phyloP scores from a whole-genome alignment of 768 basidiomycete species.

The Pseudohyphozyma bogoriensis region DNA sequence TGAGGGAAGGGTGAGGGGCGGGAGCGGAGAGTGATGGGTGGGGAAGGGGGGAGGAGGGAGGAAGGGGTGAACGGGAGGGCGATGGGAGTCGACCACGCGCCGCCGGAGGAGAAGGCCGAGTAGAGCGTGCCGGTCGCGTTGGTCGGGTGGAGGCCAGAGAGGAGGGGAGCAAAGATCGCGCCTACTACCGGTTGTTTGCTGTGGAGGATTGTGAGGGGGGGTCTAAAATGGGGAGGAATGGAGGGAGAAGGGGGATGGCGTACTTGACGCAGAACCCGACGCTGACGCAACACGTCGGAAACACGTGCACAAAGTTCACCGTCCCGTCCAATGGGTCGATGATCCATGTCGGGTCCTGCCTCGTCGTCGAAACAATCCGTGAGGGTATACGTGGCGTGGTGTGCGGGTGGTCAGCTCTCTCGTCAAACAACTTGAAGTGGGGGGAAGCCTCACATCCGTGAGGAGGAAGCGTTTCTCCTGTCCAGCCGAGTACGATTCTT shows the following conservation, averaged over 20 bases:
- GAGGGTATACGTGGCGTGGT: too few species aligned
- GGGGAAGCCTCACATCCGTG: slow-evolving; percentile 23
- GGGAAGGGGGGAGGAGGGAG: background rate
- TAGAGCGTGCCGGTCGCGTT: slow-evolving; percentile 28
- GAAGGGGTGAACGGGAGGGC: slow-evolving; percentile 19
- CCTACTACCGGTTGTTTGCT: slow-evolving; percentile 31
- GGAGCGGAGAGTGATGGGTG: background rate
- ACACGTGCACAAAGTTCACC: slow-evolving; percentile 33
- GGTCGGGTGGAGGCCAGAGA: slow-evolving; percentile 25
- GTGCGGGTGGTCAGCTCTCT: too few species aligned
- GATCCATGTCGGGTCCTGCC: slow-evolving; percentile 30
- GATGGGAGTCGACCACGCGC: slow-evolving; percentile 30
- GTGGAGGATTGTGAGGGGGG: background rate
- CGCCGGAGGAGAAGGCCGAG: slow-evolving; percentile 22
- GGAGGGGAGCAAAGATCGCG: slow-evolving; percentile 29
- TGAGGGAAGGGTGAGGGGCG: slow-evolving; percentile 12
- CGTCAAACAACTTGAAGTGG: too few species aligned
- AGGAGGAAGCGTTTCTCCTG: slow-evolving; percentile 32
- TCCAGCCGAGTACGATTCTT: slow-evolving; percentile 31
- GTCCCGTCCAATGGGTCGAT: slow-evolving; percentile 32
- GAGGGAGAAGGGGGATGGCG: background rate
- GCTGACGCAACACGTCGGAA: slow-evolving; percentile 29
- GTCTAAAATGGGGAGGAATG: background rate
- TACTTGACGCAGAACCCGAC: slow-evolving; percentile 32
- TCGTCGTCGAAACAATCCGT: background rate